Conservation (phyloP, 2,329 filamentous ascomycete species). For the Chrysoporthe deuterocubensis region DNA sequence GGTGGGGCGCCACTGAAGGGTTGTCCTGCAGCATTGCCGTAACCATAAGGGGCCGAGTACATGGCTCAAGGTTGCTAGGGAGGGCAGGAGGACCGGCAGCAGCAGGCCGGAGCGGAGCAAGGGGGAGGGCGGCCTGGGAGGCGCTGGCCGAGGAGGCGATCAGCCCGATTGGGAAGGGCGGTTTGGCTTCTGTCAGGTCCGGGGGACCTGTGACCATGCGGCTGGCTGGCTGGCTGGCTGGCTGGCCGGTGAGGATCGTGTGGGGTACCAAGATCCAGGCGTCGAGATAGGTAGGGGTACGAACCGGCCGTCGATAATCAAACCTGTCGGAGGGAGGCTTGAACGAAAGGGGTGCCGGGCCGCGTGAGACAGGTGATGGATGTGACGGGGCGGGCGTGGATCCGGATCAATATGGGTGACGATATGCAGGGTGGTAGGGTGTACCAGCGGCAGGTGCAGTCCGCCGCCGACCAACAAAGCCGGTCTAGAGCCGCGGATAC, state of each 20-base stretch:
- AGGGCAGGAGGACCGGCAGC: conserved; percentile 17
- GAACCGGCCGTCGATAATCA: conserved; percentile 17
- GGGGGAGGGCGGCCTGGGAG: conserved; percentile 17
- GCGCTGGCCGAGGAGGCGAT: conserved; percentile 24
- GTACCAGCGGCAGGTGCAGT: conserved; percentile 17
- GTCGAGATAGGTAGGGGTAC: conserved; percentile 24
- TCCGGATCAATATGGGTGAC: conserved; percentile 19
- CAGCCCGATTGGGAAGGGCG: conserved; percentile 27
- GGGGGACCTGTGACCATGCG: conserved; percentile 23
- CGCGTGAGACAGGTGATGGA: conserved; percentile 28
- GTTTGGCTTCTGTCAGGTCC: conserved; percentile 25
- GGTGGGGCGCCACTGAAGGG: conserved; percentile 56
- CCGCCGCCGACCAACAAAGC: conserved; percentile 17
- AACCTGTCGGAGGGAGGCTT: conserved; percentile 18
- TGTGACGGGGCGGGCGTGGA: conserved; percentile 27
- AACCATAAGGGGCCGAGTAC: conserved; percentile 61
- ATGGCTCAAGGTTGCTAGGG: conserved; percentile 43
- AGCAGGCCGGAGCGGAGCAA: conserved; percentile 7
- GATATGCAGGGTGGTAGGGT: conserved; percentile 18
- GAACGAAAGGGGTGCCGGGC: conserved; percentile 27
- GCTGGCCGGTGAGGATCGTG: conserved; percentile 16
- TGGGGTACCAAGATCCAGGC: conserved; percentile 28
- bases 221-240: conserved; percentile 16
- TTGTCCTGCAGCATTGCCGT: conserved; percentile 56
- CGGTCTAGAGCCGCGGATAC: conserved; percentile 20